Evolutionary conservation across 2,329 filamentous ascomycete species (phyloP), one percentile per base, ranked within the genome.

Genomic region (Gremmenia infestans): DNA sequence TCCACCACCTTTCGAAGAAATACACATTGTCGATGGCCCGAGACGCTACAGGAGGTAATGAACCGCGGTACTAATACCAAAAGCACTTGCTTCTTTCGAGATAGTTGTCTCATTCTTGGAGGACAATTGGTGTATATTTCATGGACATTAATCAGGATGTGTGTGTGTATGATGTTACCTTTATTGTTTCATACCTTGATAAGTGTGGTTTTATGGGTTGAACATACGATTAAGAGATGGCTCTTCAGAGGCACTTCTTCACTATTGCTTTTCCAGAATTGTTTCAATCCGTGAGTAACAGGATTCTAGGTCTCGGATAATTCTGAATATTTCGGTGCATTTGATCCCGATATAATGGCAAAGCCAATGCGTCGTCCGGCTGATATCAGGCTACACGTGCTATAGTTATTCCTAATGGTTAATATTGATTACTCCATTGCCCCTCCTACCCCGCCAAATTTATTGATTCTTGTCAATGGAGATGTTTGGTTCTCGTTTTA

Each of bases 281-380:
- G 23, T 45, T 11, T 32, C 25, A 42, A 36, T 36, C 54, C 48
- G 45, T 23, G 35, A 43, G 49, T 17, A 25, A 17, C 19, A 46
- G 52, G 8, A 42, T 28, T 42, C 42, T 43, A 37, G 45, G 25
- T 37, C 50, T 39, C 60, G 60, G 60, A 60, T 55, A 59, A 62
- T 60, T 57, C 56, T 28, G 40, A 47, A n/a, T 17, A 32, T 35
- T 52, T 62, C 60, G 60, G 60, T 45, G 35, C 50, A 62, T 52
- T 46, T 28, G 39, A 35, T 39, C 42, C 60, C 60, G 60, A 60
- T 52, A 12, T 46, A 19, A 46, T 56, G 19, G 51, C 47, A 28
- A 52, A 53, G 49, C 45, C 22, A 25, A 7, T 25, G 25, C 25
- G 5, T 47, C 35, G 40, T 46, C 52, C 52, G 49, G 37, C 52